A percentile compares a stretch with the other conserved stretches of the same genome.
These are phyloP conservation scores for Paramecium bursaria DNA, from an alignment of 73 alveolate genomes.

Conservation along the genomic window DNA sequence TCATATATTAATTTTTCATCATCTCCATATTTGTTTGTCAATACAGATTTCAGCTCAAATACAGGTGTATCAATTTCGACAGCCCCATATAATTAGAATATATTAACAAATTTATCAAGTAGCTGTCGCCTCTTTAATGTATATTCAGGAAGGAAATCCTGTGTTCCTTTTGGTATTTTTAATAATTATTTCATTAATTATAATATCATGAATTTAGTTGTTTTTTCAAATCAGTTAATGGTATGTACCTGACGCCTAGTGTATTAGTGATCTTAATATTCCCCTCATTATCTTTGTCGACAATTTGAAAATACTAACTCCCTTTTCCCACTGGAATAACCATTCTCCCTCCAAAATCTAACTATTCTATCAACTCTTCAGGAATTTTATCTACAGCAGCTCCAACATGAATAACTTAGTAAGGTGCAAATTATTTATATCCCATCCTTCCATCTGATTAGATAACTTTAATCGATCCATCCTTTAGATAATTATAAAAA, in stretches of 20 bases:
- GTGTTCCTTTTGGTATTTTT: conserved; percentile 84
- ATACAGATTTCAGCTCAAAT: conserved; percentile 81
- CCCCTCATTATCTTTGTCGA: conserved; percentile 74
- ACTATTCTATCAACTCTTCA: conserved; percentile 74
- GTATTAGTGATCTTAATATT: conserved; percentile 57
- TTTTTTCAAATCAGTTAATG: conserved; percentile 69
- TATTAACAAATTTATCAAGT: conserved; percentile 77
- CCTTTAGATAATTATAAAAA: conserved; percentile 24
- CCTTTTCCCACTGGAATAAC: conserved; percentile 85
- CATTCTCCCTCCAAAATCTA: conserved; percentile 83
- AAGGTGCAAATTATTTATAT: conserved; percentile 83
- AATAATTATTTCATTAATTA: neutral
- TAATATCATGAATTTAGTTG: neutral
- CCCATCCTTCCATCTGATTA: conserved; percentile 93
- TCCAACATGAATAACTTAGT: conserved; percentile 92
- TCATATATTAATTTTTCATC: conserved; percentile 92
- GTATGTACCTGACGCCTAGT: conserved; percentile 85
- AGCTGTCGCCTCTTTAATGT: conserved; percentile 91
- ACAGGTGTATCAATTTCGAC: conserved; percentile 97
- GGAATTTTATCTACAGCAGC: conserved; percentile 89
- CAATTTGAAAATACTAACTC: conserved; percentile 68
- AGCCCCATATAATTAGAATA: conserved; percentile 93
- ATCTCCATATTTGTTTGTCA: conserved; percentile 93
- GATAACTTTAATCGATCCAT: conserved; percentile 67
- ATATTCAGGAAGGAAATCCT: conserved; percentile 90